Percentiles rank a stretch among this genome's conserved stretches.
These are phyloP conservation scores for Coniochaeta sp. DNA, from an alignment of 2,329 filamentous ascomycete species.

Conservation along the genomic window DNA sequence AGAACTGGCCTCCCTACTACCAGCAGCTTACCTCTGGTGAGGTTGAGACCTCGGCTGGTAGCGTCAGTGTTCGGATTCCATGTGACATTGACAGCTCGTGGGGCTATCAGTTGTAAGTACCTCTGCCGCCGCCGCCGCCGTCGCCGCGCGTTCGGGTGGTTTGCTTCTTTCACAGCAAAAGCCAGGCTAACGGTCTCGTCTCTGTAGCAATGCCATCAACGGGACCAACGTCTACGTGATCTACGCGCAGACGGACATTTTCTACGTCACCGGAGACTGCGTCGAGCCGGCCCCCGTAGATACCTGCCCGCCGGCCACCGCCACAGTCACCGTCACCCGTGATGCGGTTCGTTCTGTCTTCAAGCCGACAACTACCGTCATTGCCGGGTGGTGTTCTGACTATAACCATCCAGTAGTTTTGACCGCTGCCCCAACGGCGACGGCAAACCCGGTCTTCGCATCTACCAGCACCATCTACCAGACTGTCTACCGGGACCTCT, in stretches of 20 bases:
- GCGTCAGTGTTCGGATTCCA: conserved; percentile 26
- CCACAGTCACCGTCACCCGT: conserved; percentile 15
- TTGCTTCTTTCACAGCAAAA: neutral
- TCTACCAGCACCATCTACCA: conserved; percentile 13
- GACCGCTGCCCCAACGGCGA: conserved; percentile 6
- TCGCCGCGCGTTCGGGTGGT: neutral
- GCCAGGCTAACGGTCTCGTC: neutral
- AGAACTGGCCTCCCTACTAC: conserved; percentile 33
- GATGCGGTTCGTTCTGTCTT: neutral
- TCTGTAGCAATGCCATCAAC: conserved; percentile 31
- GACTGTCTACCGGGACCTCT: conserved; percentile 14
- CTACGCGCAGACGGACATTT: conserved; percentile 31
- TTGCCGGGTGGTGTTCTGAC: neutral
- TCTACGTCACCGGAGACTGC: conserved; percentile 25
- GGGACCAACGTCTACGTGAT: conserved; percentile 36
- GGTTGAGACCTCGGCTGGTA: conserved; percentile 22
- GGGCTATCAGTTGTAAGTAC: conserved; percentile 29
- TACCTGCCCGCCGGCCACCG: conserved; percentile 13
- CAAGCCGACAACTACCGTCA: neutral
- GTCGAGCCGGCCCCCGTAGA: conserved; percentile 14
- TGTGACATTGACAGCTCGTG: conserved; percentile 25
- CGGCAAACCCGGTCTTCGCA: conserved; percentile 1
- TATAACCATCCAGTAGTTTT: conserved; percentile 10
- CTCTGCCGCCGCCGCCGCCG: too few relatives aligned
- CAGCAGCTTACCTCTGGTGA: conserved; percentile 21